Conservation (phyloP, 1,284 basidiomycete species). For the Fereydounia khargensis region DNA sequence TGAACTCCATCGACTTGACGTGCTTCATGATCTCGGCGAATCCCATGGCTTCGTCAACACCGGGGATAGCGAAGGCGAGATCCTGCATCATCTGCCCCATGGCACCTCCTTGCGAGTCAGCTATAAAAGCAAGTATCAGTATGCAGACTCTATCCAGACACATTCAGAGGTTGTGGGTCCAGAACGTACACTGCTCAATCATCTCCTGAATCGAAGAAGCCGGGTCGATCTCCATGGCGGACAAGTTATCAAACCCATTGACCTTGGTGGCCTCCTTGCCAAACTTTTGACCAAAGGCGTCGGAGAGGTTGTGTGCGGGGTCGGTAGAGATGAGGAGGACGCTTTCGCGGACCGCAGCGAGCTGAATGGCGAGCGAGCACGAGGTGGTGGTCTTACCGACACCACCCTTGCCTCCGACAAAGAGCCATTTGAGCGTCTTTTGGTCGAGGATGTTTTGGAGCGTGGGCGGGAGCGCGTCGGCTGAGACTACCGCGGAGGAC, state of each 20-base stretch:
- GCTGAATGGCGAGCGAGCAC: slow-evolving; percentile 53
- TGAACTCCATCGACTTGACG: slow-evolving; percentile 99
- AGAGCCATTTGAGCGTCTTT: slow-evolving; percentile 56
- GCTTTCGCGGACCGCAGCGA: slow-evolving; percentile 49
- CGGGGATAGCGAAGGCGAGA: slow-evolving; percentile 95
- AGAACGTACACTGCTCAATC: slow-evolving; percentile 97
- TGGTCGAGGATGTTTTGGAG: slow-evolving; percentile 55
- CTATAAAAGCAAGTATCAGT: slow-evolving; percentile 58
- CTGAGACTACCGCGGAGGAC: slow-evolving; percentile 20
- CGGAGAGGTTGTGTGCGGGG: slow-evolving; percentile 96
- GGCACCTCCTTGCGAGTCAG: slow-evolving; percentile 74
- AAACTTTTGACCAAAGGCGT: slow-evolving; percentile 99
- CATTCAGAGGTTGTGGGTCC: neutral
- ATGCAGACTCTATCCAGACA: slow-evolving; percentile 1
- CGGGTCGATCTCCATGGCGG: slow-evolving; percentile 99
- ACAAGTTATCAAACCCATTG: slow-evolving; percentile 95
- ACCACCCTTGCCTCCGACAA: slow-evolving; percentile 57
- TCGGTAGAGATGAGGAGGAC: slow-evolving; percentile 72
- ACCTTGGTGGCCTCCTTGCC: slow-evolving; percentile 99
- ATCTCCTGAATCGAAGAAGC: slow-evolving; percentile 96
- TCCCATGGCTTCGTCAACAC: slow-evolving; percentile 99
- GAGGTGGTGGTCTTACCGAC: slow-evolving; percentile 57
- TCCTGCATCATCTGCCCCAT: slow-evolving; percentile 99
- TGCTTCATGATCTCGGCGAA: slow-evolving; percentile 99
- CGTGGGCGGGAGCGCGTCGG: slow-evolving; percentile 45